phyloP scores from a whole-genome alignment of 2,329 filamentous ascomycete species.

The Stylonectria norvegica region DNA sequence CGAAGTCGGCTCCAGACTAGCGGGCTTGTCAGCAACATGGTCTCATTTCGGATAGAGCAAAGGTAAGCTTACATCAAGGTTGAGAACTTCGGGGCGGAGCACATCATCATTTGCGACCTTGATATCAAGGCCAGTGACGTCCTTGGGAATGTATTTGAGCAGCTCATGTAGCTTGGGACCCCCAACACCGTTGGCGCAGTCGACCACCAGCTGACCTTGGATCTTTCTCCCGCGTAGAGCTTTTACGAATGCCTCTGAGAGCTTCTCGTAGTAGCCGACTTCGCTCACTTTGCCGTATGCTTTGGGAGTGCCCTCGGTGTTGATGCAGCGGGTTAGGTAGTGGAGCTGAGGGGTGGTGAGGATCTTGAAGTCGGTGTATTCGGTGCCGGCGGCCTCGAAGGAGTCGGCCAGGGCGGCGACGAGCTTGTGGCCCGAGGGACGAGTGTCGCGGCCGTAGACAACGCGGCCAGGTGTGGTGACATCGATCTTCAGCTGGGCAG shows the following conservation, averaged over 20 bases:
- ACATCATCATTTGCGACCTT: constrained; percentile 92
- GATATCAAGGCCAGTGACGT: constrained; percentile 71
- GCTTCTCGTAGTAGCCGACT: constrained; percentile 91
- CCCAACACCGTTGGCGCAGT: constrained; percentile 96
- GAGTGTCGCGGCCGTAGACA: constrained; percentile 87
- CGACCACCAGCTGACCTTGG: constrained; percentile 73
- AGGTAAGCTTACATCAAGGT: constrained; percentile 69
- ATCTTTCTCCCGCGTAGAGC: constrained; percentile 76
- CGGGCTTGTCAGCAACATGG: constrained; percentile 5
- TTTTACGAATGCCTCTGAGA: constrained; percentile 76
- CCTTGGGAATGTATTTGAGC: constrained; percentile 73
- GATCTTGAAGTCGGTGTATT: constrained; percentile 81
- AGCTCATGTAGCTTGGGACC: constrained; percentile 86
- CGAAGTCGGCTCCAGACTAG: constrained; percentile 90
- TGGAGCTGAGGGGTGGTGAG: constrained; percentile 97
- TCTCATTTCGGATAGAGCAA: background rate
- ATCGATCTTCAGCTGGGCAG: constrained; percentile 73
- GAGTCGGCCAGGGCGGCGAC: constrained; percentile 76
- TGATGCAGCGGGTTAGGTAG: constrained; percentile 91
- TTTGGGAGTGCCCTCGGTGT: constrained; percentile 82
- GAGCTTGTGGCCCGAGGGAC: constrained; percentile 83
- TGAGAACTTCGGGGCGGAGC: constrained; percentile 81
- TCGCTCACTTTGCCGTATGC: constrained; percentile 88
- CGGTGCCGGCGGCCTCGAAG: constrained; percentile 69
- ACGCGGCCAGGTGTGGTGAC: constrained; percentile 69